Evolutionary conservation across 2,329 filamentous ascomycete species (phyloP).

Genomic region (Penicillium sp.): DNA sequence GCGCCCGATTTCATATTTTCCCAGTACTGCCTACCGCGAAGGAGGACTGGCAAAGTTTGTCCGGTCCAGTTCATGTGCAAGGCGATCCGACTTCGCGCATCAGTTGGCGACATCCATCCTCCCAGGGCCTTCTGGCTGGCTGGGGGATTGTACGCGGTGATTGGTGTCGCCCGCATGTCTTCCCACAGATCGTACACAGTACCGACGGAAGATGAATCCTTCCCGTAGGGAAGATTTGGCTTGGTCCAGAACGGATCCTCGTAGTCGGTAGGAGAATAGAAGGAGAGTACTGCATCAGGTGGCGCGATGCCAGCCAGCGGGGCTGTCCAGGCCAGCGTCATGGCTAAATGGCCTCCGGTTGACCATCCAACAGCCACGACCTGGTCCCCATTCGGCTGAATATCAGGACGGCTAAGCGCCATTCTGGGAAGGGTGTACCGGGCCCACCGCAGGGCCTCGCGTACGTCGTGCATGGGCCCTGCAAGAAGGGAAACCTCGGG

Average conservation of each 20-base stretch:
- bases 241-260: constrained; percentile 19
- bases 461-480: constrained; percentile 45
- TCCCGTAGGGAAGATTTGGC: not conserved
- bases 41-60: not conserved
- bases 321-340: constrained; percentile 42
- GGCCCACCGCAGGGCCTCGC: constrained; percentile 31
- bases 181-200: not conserved
- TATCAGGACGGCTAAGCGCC: not conserved
- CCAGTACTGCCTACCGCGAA: not conserved
- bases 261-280: constrained; percentile 46
- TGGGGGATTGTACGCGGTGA: not conserved
- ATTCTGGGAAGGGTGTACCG: constrained; percentile 21
- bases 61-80: not conserved
- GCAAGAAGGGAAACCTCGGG: constrained; percentile 45
- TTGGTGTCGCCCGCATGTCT: not conserved
- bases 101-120: not conserved
- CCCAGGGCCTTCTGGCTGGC: not conserved
- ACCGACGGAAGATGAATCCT: not conserved
- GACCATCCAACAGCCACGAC: constrained; percentile 50
- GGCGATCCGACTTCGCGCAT: not conserved
- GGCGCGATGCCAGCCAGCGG: constrained; percentile 27
- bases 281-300: constrained; percentile 44
- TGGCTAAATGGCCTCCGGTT: constrained; percentile 46
- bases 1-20: no score
- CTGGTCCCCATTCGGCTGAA: not conserved